phyloP scores from a whole-genome alignment of 2,329 filamentous ascomycete species.

The Phoma herbarum region DNA sequence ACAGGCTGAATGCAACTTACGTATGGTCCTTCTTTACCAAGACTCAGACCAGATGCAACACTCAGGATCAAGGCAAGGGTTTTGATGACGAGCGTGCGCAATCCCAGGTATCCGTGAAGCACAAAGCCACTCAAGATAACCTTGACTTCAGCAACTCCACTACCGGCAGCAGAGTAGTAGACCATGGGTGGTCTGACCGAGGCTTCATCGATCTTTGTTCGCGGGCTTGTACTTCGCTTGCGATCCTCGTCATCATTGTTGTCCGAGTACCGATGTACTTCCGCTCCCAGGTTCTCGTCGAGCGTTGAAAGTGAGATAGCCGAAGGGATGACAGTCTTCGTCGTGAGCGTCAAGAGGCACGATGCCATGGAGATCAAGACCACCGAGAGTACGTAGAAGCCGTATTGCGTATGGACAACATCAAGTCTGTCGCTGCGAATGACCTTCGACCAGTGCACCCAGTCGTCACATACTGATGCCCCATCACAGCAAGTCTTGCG shows the following conservation, averaged over 20 bases:
- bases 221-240: constrained; percentile 54
- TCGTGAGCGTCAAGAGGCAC: constrained; percentile 82
- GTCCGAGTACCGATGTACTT: constrained; percentile 49
- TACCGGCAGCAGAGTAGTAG: constrained; percentile 95
- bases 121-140: constrained; percentile 99
- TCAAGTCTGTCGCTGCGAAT: constrained; percentile 61
- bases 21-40: constrained; percentile 77
- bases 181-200: constrained; percentile 73
- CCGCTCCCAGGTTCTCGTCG: constrained; percentile 88
- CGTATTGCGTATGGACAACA: constrained; percentile 75
- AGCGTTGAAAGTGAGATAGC: constrained; percentile 85
- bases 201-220: constrained; percentile 51
- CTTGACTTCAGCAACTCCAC: constrained; percentile 95
- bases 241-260: constrained; percentile 56
- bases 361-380: constrained; percentile 74
- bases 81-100: constrained; percentile 88
- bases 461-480: constrained; percentile 64
- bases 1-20: neutral
- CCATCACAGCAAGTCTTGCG: constrained; percentile 72
- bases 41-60: constrained; percentile 88
- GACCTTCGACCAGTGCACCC: constrained; percentile 70
- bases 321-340: constrained; percentile 94
- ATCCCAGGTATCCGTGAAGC: constrained; percentile 90
- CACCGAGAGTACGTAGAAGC: constrained; percentile 76
- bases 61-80: constrained; percentile 83